Evolutionary conservation across 2,329 filamentous ascomycete genomes (phyloP).

Genomic region (Fusarium longipes): DNA sequence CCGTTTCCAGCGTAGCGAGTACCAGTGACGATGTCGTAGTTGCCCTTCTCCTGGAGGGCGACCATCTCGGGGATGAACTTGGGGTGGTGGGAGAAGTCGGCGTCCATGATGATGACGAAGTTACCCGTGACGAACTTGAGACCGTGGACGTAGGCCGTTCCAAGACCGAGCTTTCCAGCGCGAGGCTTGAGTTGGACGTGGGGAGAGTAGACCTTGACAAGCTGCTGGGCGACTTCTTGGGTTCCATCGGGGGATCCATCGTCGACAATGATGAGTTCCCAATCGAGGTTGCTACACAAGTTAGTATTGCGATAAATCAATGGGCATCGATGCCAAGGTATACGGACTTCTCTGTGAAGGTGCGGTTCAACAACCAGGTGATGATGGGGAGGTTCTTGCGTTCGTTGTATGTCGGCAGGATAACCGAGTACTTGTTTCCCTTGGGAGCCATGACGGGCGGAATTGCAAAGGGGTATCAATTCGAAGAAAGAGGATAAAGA

Average conservation of each 20-base stretch:
- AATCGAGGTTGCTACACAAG: slow-evolving; percentile 81
- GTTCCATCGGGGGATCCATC: slow-evolving; percentile 98
- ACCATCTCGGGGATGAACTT: slow-evolving; percentile 99
- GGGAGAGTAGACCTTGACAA: slow-evolving; percentile 83
- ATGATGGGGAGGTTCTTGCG: slow-evolving; percentile 96
- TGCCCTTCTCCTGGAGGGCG: slow-evolving; percentile 75
- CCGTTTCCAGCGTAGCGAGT: slow-evolving; percentile 91
- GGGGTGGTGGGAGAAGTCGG: slow-evolving; percentile 98
- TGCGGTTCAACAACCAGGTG: slow-evolving; percentile 91
- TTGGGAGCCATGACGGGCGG: slow-evolving; percentile 59
- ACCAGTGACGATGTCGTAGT: slow-evolving; percentile 97
- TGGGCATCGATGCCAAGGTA: rapidly evolving
- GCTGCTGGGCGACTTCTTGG: slow-evolving; percentile 88
- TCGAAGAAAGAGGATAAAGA: neutral
- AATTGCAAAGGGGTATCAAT: slow-evolving; percentile 16
- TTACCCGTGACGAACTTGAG: slow-evolving; percentile 91
- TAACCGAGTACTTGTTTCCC: slow-evolving; percentile 89
- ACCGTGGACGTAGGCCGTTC: slow-evolving; percentile 95
- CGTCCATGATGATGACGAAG: slow-evolving; percentile 99
- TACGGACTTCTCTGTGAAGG: slow-evolving; percentile 85
- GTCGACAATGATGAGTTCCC: slow-evolving; percentile 98
- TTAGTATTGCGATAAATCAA: neutral
- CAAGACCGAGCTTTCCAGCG: slow-evolving; percentile 94
- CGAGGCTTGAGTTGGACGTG: slow-evolving; percentile 88
- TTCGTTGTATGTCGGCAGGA: slow-evolving; percentile 99